Conservation (phyloP, 352 stramenopile species). For the Pythium volutum region DNA sequence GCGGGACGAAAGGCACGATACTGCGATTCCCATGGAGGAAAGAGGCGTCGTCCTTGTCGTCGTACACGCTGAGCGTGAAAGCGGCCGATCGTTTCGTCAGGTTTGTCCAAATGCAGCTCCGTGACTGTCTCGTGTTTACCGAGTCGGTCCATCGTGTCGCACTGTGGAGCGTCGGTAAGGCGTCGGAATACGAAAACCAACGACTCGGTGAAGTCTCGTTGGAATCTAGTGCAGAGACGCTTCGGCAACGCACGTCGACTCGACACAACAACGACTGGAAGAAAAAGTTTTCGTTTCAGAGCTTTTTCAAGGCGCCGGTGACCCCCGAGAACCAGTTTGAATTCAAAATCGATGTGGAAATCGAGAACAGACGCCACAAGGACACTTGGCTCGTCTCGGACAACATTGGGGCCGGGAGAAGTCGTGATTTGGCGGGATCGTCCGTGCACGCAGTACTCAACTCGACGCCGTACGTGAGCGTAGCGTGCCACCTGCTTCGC, state of each 20-base stretch:
- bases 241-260: constrained; percentile 47
- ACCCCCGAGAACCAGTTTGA: constrained; percentile 64
- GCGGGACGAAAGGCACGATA: constrained; percentile 50
- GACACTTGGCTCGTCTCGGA: constrained; percentile 68
- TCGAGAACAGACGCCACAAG: constrained; percentile 47
- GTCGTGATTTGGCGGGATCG: constrained; percentile 57
- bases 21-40: constrained; percentile 73
- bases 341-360: constrained; percentile 56
- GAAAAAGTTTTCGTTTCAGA: constrained; percentile 73
- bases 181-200: constrained; percentile 56
- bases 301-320: constrained; percentile 66
- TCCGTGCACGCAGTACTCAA: constrained; percentile 58
- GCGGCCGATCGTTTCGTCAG: constrained; percentile 33
- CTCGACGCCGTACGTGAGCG: constrained; percentile 61
- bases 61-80: constrained; percentile 30
- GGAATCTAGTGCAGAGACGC: constrained; percentile 32
- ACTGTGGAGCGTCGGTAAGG: constrained; percentile 61
- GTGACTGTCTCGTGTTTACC: constrained; percentile 68
- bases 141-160: constrained; percentile 58
- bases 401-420: constrained; percentile 65
- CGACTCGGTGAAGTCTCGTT: constrained; percentile 52
- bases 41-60: constrained; percentile 34
- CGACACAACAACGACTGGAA: constrained; percentile 66
- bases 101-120: constrained; percentile 43
- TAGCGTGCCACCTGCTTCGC: constrained; percentile 59